Base-by-base conservation (phyloP, 176 grass and related monocot species). In the Triticum dicoccoides region DNA sequence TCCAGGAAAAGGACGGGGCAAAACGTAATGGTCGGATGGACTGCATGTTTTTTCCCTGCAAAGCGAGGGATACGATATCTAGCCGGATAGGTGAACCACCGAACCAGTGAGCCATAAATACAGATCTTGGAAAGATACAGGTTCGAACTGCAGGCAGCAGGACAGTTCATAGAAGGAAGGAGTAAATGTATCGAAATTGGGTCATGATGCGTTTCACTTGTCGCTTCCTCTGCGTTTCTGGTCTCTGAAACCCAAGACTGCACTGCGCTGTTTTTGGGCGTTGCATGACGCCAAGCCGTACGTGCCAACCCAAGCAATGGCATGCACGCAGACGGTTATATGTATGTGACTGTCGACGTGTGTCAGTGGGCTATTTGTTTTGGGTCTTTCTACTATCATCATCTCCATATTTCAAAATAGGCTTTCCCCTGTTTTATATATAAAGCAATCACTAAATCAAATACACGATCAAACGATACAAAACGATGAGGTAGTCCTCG, bases 191-290 rank as follows among this genome's bases (percentile, higher is more conserved):
- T 41, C 41, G 24, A 75, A 86, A 83, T 42, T 85, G 73, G 70
- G 56, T 71, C 88, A 83, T 86, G 88, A 90, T 90, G 79, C 18
- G 17, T 29, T 86, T 49, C 89, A 20, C 23, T 25, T 44, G 54
- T 76, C 4, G 41, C 54, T 72, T 86, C 70, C 5, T 27, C 18
- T 5, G n/a, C 18, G 44, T 79, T 83, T 90, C 73, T 82, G 51
- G 20, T 77, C 30, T 78, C 83, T 90, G 84, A 44, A 86, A 90
- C 73, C 9, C 65, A 87, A 83, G 52, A 82, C 65, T 86, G 37
- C 27, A 82, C 65, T 86, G 37, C 29, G 41, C 41, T 44, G 10
- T 62, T 32, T 54, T 42, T 52, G 79, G 39, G 69, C 17, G 23
- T 13, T 72, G 79, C 54, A 83, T 89, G 84, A 83, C 65, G 73